Evolutionary conservation across 2,329 filamentous ascomycete species (phyloP).

Genomic region (Trichothecium sympodiale): DNA sequence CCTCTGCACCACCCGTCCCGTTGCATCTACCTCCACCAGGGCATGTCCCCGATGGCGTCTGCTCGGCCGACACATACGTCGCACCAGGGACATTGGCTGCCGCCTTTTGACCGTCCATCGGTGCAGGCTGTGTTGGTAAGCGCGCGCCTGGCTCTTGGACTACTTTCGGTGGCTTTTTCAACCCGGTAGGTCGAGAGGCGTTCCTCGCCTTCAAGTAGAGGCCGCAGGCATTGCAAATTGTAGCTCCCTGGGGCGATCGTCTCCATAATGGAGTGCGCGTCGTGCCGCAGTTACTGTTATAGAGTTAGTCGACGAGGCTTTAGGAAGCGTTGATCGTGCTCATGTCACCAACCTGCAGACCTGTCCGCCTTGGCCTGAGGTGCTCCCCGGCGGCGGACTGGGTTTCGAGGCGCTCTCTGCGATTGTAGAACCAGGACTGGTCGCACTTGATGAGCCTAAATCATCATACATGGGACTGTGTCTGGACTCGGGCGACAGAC

Average conservation of each 20-base stretch:
- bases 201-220: conserved; percentile 92
- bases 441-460: conserved; percentile 12
- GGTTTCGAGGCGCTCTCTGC: conserved; percentile 8
- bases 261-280: conserved; percentile 92
- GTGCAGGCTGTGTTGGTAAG: conserved; percentile 25
- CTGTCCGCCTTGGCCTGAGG: conserved; percentile 42
- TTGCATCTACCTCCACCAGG: conserved; percentile 93
- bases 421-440: conserved; percentile 15
- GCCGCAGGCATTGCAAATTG: conserved; percentile 96
- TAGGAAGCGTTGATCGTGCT: background rate
- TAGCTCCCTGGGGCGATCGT: conserved; percentile 81
- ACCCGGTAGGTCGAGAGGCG: conserved; percentile 75
- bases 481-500: conserved; percentile 14
- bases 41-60: conserved; percentile 73
- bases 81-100: conserved; percentile 35
- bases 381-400: conserved; percentile 4
- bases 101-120: background rate
- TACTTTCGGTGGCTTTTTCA: conserved; percentile 62
- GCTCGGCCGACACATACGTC: conserved; percentile 68
- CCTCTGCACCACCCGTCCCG: conserved; percentile 88
- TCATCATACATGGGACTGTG: conserved; percentile 14
- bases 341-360: conserved; percentile 53
- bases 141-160: conserved; percentile 30
- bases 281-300: conserved; percentile 78
- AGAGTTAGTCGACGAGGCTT: conserved; percentile 3